Conservation (phyloP, 2,329 filamentous ascomycete species). For the Alternaria burnsii region DNA sequence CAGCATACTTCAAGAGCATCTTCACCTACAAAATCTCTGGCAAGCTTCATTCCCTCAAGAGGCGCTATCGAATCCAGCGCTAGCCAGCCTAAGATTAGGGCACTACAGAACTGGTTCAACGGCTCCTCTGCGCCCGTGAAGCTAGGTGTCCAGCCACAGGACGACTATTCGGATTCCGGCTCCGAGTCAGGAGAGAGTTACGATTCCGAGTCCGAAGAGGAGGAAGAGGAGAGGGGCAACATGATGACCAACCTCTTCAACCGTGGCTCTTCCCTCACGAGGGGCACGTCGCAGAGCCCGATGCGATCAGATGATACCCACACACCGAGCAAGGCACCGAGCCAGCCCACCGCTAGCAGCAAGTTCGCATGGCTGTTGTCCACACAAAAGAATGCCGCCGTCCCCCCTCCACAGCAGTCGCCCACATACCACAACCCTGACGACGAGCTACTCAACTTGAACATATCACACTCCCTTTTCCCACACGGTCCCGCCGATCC, state of each 20-base stretch:
- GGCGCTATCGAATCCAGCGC: slow-evolving; percentile 41
- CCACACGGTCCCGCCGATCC: slow-evolving; percentile 60
- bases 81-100: slow-evolving; percentile 43
- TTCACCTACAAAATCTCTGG: slow-evolving; percentile 50
- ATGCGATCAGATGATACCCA: slow-evolving; percentile 25
- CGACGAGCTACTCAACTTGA: slow-evolving; percentile 63
- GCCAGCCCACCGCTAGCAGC: slow-evolving; percentile 37
- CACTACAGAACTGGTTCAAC: slow-evolving; percentile 62
- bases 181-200: slow-evolving; percentile 39
- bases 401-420: slow-evolving; percentile 33
- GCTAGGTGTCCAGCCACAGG: slow-evolving; percentile 49
- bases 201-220: slow-evolving; percentile 34
- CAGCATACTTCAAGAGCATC: slow-evolving; percentile 52
- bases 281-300: slow-evolving; percentile 32
- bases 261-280: slow-evolving; percentile 39
- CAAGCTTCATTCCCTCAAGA: slow-evolving; percentile 51
- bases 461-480: slow-evolving; percentile 64
- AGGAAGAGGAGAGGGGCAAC: slow-evolving; percentile 34
- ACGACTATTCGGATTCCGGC: slow-evolving; percentile 42
- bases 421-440: slow-evolving; percentile 50
- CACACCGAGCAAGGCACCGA: slow-evolving; percentile 30
- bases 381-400: slow-evolving; percentile 44
- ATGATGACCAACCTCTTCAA: slow-evolving; percentile 49
- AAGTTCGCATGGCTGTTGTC: slow-evolving; percentile 50
- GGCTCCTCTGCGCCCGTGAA: slow-evolving; percentile 61